Evolutionary conservation across 2,329 filamentous ascomycete species (phyloP).

Genomic region (Sarocladium brachiariae): DNA sequence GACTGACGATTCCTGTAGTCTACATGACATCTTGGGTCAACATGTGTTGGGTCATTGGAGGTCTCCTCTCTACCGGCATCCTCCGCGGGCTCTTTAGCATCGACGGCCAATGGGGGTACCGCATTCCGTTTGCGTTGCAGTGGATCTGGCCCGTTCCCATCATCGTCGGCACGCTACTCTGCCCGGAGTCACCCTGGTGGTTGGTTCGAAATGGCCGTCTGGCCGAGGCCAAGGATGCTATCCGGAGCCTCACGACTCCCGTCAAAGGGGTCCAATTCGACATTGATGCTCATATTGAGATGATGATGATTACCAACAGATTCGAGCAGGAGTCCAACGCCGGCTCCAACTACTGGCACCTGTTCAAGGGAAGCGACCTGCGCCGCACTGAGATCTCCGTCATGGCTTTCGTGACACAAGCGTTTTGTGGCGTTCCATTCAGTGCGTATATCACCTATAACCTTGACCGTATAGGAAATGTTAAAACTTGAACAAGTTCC

Average conservation of each 20-base stretch:
- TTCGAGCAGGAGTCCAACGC: constrained; percentile 20
- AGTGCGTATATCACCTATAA: too few species aligned
- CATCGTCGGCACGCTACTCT: constrained; percentile 20
- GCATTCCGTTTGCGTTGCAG: constrained; percentile 28
- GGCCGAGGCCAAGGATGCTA: constrained; percentile 19
- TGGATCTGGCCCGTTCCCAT: too few species aligned
- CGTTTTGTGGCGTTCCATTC: constrained; percentile 27
- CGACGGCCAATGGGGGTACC: constrained; percentile 6
- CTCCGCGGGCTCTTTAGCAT: constrained; percentile 4
- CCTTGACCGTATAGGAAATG: too few species aligned
- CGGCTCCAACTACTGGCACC: constrained; percentile 30
- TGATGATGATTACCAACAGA: constrained; percentile 23
- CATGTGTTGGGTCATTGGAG: constrained; percentile 10
- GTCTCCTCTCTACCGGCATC: constrained; percentile 9
- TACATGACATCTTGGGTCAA: constrained; percentile 31
- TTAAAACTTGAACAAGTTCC: too few species aligned
- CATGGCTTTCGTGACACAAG: constrained; percentile 15
- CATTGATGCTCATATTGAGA: constrained; percentile 16
- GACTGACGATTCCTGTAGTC: constrained; percentile 10
- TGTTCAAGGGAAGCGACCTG: constrained; percentile 36
- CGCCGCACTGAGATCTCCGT: constrained; percentile 32
- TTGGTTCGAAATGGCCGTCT: constrained; percentile 22
- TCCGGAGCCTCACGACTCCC: constrained; percentile 30
- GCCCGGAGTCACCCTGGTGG: constrained; percentile 23
- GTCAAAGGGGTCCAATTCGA: constrained; percentile 15